A percentile compares a stretch with the other conserved stretches of the same genome.
Conservation (phyloP, 2,329 filamentous ascomycete genomes). For the Xylariaceae sp. region DNA sequence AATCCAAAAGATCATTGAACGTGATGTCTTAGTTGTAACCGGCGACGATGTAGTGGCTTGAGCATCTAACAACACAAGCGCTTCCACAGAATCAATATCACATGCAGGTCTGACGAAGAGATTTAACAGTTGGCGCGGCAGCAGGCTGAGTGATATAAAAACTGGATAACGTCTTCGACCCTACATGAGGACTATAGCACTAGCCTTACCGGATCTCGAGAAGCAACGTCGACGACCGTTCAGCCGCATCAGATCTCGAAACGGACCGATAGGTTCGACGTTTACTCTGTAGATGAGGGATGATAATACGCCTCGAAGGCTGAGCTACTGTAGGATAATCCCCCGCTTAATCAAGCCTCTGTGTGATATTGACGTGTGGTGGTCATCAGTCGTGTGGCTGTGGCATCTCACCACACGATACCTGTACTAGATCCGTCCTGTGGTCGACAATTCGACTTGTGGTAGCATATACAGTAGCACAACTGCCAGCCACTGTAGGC, state of each 20-base stretch:
- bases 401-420: too few species aligned
- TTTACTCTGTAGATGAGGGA: not conserved
- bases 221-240: conserved; percentile 5
- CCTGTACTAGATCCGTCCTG: too few species aligned
- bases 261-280: not conserved
- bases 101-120: conserved; percentile 14
- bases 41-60: conserved; percentile 9
- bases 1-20: not conserved
- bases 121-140: conserved; percentile 8
- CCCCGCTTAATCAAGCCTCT: too few species aligned
- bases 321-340: not conserved
- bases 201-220: not conserved
- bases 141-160: not conserved
- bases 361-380: not conserved
- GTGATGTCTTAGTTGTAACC: not conserved
- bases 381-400: not conserved
- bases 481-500: too few species aligned
- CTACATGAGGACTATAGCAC: too few species aligned
- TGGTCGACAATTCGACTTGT: too few species aligned
- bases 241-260: conserved; percentile 19
- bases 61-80: too few species aligned
- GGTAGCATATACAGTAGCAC: too few species aligned
- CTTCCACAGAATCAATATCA: conserved; percentile 15
- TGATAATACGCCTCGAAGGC: not conserved
- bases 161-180: not conserved